Base-by-base conservation (phyloP, 345 rosid genomes). In the Eucalyptus viminalis region DNA sequence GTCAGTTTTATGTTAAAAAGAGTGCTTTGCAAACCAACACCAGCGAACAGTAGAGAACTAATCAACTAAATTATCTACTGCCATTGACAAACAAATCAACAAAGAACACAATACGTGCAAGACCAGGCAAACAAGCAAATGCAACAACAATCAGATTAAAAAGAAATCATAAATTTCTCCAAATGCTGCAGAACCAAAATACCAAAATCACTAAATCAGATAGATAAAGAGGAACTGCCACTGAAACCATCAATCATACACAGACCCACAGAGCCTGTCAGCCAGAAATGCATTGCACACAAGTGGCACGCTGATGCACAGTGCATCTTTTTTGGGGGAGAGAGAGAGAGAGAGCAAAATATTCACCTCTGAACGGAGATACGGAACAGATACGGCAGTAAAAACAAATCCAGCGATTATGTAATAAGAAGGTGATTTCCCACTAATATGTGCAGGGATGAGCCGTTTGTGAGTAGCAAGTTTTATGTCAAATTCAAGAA, bases 401-500 rank as follows among this genome's bases (percentile, higher is more conserved):
- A 97, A 97, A 86, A 97, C 98, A 93, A 97, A 96, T 80, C 99
- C 99, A 90, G 98, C 99, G 89, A 95, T 90, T 72, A 97, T 97
- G 94, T 94, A 96, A 93, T 97, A 97, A 9, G 99, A 93, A 89
- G 99, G 99, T 89, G 98, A 95, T 87, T 89, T 95, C 86, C 97
- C 96, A 53, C 92, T 92, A 76, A 92, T 96, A 92, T 97, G 99
- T 87, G 97, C 97, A 60, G 99, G 97, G 92, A 97, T 94, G 43
- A 96, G 96, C 92, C 94, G 93, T 91, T 94, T 97, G 93, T 96
- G 99, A 69, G 97, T 95, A 4, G 95, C 93, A 88, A 97, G 99
- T 93, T 96, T 97, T 88, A 97, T 95, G 92, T 94, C 94, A 90
- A 93, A 97, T 88, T 94, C 94, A 24, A 94, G 92, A 88, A 92